Percentiles rank a stretch among this genome's conserved stretches.
Evolutionary conservation across 345 rosid genomes (phyloP).

Genomic region (Gossypium ekmanianum): DNA sequence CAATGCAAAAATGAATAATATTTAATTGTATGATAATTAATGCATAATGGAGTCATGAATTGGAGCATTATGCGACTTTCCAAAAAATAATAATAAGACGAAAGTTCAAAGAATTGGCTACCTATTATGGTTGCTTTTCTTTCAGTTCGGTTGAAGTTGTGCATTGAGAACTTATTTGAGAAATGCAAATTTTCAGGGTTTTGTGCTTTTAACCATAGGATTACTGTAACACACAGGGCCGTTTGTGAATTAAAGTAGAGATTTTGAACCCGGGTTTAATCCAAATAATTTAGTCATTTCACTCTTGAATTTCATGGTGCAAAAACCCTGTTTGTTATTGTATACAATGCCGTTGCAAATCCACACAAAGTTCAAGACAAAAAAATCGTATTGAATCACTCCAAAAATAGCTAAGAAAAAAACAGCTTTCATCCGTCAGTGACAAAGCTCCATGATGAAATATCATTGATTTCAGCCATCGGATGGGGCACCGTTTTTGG

Average conservation of each 20-base stretch:
- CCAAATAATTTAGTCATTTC: neutral
- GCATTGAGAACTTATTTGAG: neutral
- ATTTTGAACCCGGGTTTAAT: neutral
- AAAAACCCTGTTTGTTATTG: neutral
- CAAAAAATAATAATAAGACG: neutral
- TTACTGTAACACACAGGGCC: too few relatives aligned
- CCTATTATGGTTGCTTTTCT: neutral
- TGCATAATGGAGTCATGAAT: constrained; percentile 4
- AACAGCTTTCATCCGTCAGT: neutral
- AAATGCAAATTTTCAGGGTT: neutral
- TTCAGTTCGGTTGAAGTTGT: neutral
- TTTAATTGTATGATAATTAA: neutral
- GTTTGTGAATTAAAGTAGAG: neutral
- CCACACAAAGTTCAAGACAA: neutral
- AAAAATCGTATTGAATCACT: constrained; percentile 3
- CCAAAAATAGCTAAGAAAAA: neutral
- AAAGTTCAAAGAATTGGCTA: neutral
- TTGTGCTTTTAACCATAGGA: neutral
- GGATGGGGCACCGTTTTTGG: constrained; percentile 20
- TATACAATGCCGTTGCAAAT: neutral
- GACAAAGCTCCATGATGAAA: neutral
- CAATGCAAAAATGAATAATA: constrained; percentile 4
- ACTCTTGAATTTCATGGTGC: neutral
- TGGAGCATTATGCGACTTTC: neutral
- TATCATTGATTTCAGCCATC: neutral